Percentiles rank a stretch among this genome's conserved stretches.
Conservation (phyloP, 768 basidiomycete genomes). For the Grammothele lineata region DNA sequence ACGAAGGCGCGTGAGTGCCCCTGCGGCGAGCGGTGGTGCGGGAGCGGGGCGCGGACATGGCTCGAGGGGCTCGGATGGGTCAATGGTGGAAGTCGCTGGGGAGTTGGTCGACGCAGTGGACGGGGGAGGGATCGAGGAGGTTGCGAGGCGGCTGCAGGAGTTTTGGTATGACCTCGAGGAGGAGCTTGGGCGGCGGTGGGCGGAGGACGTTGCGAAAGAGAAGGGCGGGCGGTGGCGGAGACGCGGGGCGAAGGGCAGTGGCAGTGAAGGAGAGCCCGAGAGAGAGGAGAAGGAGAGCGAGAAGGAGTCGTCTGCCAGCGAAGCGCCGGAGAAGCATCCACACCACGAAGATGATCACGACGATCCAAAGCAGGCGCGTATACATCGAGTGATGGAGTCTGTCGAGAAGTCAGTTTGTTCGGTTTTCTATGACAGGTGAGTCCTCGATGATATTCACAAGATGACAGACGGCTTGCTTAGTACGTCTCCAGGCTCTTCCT, state of each 20-base stretch:
- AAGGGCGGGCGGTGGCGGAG: conserved; percentile 31
- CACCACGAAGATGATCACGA: conserved; percentile 26
- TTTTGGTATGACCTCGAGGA: conserved; percentile 68
- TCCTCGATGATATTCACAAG: conserved; percentile 1
- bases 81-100: conserved; percentile 9
- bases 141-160: conserved; percentile 55
- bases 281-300: conserved; percentile 13
- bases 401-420: conserved; percentile 71
- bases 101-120: conserved; percentile 3
- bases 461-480: too few relatives aligned
- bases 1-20: conserved; percentile 5
- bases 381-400: conserved; percentile 60
- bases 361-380: conserved; percentile 38
- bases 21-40: conserved; percentile 7
- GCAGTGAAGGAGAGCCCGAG: conserved; percentile 14
- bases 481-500: conserved; percentile 60
- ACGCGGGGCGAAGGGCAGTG: conserved; percentile 10
- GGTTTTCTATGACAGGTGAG: conserved; percentile 81
- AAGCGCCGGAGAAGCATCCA: conserved; percentile 12
- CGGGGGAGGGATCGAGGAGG: conserved; percentile 47
- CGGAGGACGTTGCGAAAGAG: conserved; percentile 4
- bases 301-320: conserved; percentile 11
- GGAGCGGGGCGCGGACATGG: conserved; percentile 8
- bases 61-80: conserved; percentile 4
- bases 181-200: conserved; percentile 43